Evolutionary conservation across 2,329 filamentous ascomycete species (phyloP).

Genomic region (Chaetothyriales sp.): DNA sequence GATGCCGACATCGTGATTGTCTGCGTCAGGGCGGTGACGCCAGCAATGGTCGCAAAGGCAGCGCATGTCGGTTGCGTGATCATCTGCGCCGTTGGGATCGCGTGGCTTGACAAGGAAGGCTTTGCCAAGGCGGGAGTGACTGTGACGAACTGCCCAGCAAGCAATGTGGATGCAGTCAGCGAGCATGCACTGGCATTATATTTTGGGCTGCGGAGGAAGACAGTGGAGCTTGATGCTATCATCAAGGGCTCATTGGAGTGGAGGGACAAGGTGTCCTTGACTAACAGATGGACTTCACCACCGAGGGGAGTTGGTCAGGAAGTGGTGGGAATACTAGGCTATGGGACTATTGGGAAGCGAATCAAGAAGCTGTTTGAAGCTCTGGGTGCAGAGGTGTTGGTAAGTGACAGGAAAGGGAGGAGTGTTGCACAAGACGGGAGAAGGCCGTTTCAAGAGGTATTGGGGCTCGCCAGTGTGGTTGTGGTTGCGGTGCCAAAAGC

Average conservation of each 20-base stretch:
- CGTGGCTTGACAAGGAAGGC: conserved; percentile 32
- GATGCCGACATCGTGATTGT: conserved; percentile 34
- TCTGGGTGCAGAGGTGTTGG: conserved; percentile 29
- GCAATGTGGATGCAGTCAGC: conserved; percentile 33
- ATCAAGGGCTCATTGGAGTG: conserved; percentile 26
- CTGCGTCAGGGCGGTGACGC: conserved; percentile 28
- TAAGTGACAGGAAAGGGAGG: conserved; percentile 33
- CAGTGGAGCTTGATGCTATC: conserved; percentile 24
- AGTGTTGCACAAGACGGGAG: conserved; percentile 6
- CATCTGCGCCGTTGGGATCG: conserved; percentile 33
- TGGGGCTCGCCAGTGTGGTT: conserved; percentile 20
- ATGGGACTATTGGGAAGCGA: conserved; percentile 34
- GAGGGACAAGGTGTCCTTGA: conserved; percentile 25
- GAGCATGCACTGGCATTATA: conserved; percentile 39
- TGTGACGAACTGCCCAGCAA: conserved; percentile 33
- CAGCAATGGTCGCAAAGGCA: conserved; percentile 25
- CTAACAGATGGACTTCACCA: conserved; percentile 21
- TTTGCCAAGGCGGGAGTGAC: conserved; percentile 29
- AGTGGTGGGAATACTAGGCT: conserved; percentile 35
- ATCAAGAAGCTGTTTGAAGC: conserved; percentile 31
- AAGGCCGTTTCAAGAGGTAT: conserved; percentile 20
- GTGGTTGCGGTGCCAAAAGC: conserved; percentile 21
- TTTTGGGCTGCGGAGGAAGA: conserved; percentile 31
- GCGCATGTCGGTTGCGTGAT: conserved; percentile 32
- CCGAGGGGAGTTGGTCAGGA: conserved; percentile 35